Evolutionary conservation across 495 filamentous ascomycete species (phyloP).

Genomic region (Trichoderma asperelloides): DNA sequence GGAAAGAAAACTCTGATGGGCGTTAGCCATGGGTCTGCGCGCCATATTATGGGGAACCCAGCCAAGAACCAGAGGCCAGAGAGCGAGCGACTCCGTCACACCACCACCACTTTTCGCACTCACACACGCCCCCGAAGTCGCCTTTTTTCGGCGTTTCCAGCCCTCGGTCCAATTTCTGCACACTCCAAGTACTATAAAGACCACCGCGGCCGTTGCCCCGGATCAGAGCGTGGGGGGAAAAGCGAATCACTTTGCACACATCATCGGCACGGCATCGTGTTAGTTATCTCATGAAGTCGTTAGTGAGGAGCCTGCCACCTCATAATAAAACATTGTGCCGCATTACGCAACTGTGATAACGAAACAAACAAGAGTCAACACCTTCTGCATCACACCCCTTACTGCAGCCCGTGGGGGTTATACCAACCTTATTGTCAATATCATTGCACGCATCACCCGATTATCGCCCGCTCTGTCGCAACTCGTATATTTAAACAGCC

Average conservation of each 20-base stretch:
- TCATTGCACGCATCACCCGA: background rate
- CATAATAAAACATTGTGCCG: conserved; percentile 8
- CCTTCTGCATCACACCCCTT: background rate
- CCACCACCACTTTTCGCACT: background rate
- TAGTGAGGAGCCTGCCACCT: conserved; percentile 27
- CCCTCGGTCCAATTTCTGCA: background rate
- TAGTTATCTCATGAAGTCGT: conserved; percentile 24
- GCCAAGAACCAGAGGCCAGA: background rate
- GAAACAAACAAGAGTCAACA: background rate
- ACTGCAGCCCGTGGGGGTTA: background rate
- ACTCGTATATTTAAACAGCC: background rate
- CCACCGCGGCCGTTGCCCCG: background rate
- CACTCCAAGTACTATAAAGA: background rate
- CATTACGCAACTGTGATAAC: background rate
- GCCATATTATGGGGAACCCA: background rate
- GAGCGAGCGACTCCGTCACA: background rate
- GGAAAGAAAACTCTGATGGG: conserved; percentile 2
- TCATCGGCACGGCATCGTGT: conserved; percentile 8
- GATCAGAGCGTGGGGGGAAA: background rate
- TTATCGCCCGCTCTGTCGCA: background rate
- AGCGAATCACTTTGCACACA: background rate
- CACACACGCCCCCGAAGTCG: conserved; percentile 4
- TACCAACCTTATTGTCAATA: background rate
- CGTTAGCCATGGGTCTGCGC: background rate
- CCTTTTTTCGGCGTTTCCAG: background rate